A percentile compares a stretch with the other conserved stretches of the same genome.
Evolutionary conservation across 257 asterid species (phyloP).

Genomic region (Solanum clarkiae): DNA sequence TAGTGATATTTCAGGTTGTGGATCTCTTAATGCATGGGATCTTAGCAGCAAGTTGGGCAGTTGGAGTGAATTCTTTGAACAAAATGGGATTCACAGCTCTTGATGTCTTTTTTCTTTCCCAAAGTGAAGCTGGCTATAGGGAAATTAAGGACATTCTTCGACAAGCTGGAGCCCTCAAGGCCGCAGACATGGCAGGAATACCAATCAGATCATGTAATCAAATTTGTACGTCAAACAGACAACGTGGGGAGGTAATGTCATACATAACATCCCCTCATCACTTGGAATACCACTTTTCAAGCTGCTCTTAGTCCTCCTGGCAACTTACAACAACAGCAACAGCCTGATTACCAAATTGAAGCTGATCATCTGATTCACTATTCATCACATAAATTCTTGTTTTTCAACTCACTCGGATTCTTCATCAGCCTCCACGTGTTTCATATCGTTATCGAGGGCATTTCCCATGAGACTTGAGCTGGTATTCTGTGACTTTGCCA

Average conservation of each 20-base stretch:
- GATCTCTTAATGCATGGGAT: slow-evolving; percentile 21
- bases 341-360: neutral
- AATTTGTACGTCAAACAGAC: neutral
- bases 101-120: slow-evolving; percentile 8
- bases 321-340: slow-evolving; percentile 49
- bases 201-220: neutral
- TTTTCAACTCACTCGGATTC: slow-evolving; percentile 37
- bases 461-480: slow-evolving; percentile 31
- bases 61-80: slow-evolving; percentile 33
- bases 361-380: neutral
- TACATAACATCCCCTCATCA: neutral
- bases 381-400: slow-evolving; percentile 4
- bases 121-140: neutral
- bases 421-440: slow-evolving; percentile 32
- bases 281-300: slow-evolving; percentile 19
- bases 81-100: slow-evolving; percentile 28
- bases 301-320: slow-evolving; percentile 60
- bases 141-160: slow-evolving; percentile 11
- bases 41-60: neutral
- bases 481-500: slow-evolving; percentile 14
- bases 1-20: slow-evolving; percentile 11
- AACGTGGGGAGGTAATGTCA: neutral
- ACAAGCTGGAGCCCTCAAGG: neutral
- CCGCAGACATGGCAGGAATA: neutral
- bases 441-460: slow-evolving; percentile 10